Base-by-base conservation (phyloP, 345 rosid species). In the Linum trigynum region DNA sequence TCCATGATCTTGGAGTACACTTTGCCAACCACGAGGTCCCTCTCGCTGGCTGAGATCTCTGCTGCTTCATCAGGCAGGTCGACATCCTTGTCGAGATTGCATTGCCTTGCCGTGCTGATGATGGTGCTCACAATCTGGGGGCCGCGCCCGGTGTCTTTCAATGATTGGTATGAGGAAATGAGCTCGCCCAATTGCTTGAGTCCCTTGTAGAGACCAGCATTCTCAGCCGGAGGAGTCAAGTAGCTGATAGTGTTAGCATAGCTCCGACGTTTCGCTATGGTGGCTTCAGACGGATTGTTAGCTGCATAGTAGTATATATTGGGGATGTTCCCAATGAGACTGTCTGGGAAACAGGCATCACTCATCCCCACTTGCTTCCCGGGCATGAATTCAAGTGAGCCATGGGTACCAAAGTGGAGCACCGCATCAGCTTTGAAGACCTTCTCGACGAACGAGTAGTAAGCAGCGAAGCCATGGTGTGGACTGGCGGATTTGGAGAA, bases 281-380 rank as follows among this genome's bases (percentile, higher is more conserved):
- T 94, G 5, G 99, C 99, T 79, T 94, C 99, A 2, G 99, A 94
- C 4, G 99, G 99, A 57, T 94, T 94, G 64, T 94, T 94, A 0
- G 99, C 97, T 5, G 99, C 99, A 40, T 94, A 94, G 62, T 94
- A 94, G 71, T 94, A 94, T 0, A 94, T 88, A 71, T 94, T 94
- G 7, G 99, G 99, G 40, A 94, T 94, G 60, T 94, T 94, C 62
- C 99, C 99, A 2, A 94, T 94, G 42, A 94, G 97, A 77, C 97
- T 90, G 67, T 94, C 99, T 0, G 99, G 99, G 73, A 67, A 94
- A 67, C 99, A 94, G 58, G 68, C 95, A 58, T 94, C 99, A 23
- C 99, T 94, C 99, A 94, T 94, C 62, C 99, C 99, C 74, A 94
- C 99, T 84, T 94, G 99, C 79, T 94, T 94, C 65, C 99, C 99